Percentiles rank a stretch among this genome's conserved stretches.
These are phyloP conservation scores for Baudoinia panamericana DNA, from an alignment of 495 filamentous ascomycete genomes.

Conservation along the genomic window DNA sequence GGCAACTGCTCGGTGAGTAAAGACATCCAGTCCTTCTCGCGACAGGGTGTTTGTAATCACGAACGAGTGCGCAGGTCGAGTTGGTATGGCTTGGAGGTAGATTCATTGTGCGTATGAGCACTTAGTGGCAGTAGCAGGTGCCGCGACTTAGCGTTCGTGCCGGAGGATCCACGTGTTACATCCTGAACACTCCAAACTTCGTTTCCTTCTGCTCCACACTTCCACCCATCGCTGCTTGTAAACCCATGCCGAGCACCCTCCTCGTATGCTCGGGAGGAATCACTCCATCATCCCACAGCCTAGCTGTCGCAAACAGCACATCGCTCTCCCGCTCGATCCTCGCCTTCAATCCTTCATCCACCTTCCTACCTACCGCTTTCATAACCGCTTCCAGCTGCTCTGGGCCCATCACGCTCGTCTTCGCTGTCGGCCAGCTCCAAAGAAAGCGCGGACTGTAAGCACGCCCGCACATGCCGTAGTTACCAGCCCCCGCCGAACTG, in stretches of 20 bases:
- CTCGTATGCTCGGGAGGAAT: constrained; percentile 84
- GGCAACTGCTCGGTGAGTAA: too few species aligned
- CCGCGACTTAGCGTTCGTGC: too few species aligned
- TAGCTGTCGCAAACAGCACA: constrained; percentile 72
- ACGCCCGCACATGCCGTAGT: constrained; percentile 85
- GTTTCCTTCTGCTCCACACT: constrained; percentile 44
- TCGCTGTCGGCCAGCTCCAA: constrained; percentile 96
- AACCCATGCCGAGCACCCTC: constrained; percentile 64
- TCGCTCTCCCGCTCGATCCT: constrained; percentile 87
- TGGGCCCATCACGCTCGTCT: constrained; percentile 89
- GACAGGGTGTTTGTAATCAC: too few species aligned
- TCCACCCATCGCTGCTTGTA: constrained; percentile 53
- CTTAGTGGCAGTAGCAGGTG: too few species aligned
- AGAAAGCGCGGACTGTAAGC: constrained; percentile 83
- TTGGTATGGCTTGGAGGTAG: too few species aligned
- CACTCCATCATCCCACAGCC: constrained; percentile 93
- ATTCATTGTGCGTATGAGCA: too few species aligned
- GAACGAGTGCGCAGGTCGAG: too few species aligned
- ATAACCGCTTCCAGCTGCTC: constrained; percentile 90
- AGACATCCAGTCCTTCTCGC: too few species aligned
- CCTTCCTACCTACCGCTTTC: constrained; percentile 78
- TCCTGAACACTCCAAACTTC: constrained; percentile 89
- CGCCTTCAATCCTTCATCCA: constrained; percentile 66
- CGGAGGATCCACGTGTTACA: constrained; percentile 39
- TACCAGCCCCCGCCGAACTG: constrained; percentile 58